Conservation (phyloP, 805 yeast genomes). For the Yamadazyma tumulicola region DNA sequence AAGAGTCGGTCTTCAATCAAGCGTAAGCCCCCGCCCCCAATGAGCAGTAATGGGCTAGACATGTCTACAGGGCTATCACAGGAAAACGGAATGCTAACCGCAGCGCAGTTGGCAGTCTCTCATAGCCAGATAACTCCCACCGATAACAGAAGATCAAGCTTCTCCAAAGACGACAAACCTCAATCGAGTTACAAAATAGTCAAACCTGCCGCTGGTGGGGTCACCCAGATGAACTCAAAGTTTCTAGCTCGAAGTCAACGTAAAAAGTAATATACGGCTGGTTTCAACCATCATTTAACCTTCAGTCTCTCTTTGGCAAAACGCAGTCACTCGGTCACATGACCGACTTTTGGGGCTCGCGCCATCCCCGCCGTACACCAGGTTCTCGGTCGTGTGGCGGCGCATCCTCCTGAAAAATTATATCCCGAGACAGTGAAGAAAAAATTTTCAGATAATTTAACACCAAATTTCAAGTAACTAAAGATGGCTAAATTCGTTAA, state of each 20-base stretch:
- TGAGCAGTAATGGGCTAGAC: conserved; percentile 17
- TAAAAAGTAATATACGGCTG: conserved; percentile 25
- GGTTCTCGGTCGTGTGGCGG: conserved; percentile 11
- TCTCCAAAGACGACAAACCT: conserved; percentile 26
- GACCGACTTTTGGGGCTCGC: not conserved
- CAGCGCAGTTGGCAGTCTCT: conserved; percentile 43
- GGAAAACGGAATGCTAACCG: conserved; percentile 33
- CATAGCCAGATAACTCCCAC: conserved; percentile 18
- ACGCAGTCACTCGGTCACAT: not conserved
- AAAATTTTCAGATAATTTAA: conserved; percentile 11
- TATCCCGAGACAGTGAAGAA: not conserved
- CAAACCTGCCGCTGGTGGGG: conserved; percentile 12
- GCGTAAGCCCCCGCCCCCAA: conserved; percentile 31
- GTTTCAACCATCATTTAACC: not conserved
- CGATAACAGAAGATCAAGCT: conserved; percentile 33
- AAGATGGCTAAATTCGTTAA: conserved; percentile 98
- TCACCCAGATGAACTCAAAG: conserved; percentile 60
- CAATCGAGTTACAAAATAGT: conserved; percentile 1
- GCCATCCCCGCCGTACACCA: conserved; percentile 5
- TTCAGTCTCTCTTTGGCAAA: not conserved
- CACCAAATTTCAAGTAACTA: conserved; percentile 12
- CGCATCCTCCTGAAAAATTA: not conserved
- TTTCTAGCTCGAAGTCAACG: conserved; percentile 55
- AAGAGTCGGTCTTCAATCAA: conserved; percentile 16
- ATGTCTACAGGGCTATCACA: conserved; percentile 28